Evolutionary conservation across 139 green algal species (phyloP), one percentile per base, ranked within the genome.

Genomic region (Closterium sp.): DNA sequence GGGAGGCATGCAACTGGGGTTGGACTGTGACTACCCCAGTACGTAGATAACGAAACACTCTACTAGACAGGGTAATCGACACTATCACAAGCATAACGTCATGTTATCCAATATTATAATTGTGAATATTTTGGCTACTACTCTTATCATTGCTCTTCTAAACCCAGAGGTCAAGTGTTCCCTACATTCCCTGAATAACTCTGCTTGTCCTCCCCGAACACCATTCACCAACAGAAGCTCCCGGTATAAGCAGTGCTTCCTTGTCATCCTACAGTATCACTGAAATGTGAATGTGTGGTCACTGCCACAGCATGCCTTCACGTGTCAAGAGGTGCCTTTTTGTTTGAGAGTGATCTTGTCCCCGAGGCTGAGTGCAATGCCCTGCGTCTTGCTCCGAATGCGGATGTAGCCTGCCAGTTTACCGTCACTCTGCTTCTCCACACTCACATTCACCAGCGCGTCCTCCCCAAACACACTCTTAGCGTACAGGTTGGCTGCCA

Each of bases 311-410:
- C 55, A 28, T 76, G 55, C 16, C 55, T 76, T 76, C 16, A 76
- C 55, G 23, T n/a, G n/a, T 76, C 55, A 76, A 76, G 55, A 28
- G 55, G 55, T 76, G 84, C 93, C 96, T 86, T 98, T 98, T 94
- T 99, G 97, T 95, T 98, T 99, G 33, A 99, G 94, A 33, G 98
- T 99, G 90, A 99, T 99, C 95, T 99, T 99, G 95, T 99, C 98
- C 0, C 98, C 98, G 31, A 99, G 95, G 10, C 96, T 97, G 9
- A 99, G 94, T 6, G 97, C 97, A 91, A 99, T 98, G 88, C 97
- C 97, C 91, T 97, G 96, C 76, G 96, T 97, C 94, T 98, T 98
- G 89, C 93, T 97, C 84, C 98, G 96, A 91, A 99, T 99, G 91
- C 98, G 95, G 89, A 99, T 98, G 95, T 98, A 99, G 9, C 98